These are phyloP conservation scores for Sclerotinia subarctica DNA, from an alignment of 2,329 filamentous ascomycete species.

Conservation along the genomic window DNA sequence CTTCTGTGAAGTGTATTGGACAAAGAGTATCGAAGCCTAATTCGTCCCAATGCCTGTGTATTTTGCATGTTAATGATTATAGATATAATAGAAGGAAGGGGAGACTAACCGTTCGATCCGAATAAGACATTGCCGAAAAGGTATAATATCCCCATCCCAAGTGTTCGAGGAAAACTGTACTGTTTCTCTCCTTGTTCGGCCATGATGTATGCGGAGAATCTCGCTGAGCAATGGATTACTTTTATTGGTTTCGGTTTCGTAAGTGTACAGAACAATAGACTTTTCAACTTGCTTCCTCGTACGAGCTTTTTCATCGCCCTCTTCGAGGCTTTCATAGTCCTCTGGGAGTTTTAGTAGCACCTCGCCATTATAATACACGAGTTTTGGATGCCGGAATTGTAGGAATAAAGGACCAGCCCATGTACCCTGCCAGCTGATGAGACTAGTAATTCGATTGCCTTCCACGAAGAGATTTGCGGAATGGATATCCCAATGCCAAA, in stretches of 20 bases:
- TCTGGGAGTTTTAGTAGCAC: neutral
- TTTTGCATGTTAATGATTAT: neutral
- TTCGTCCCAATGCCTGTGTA: neutral
- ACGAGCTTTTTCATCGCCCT: neutral
- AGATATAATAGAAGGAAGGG: neutral
- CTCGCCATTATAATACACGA: neutral
- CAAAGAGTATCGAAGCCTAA: neutral
- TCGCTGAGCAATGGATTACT: neutral
- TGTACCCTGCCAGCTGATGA: neutral
- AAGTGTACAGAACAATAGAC: neutral
- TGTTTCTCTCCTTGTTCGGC: too few species aligned
- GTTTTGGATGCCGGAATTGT: neutral
- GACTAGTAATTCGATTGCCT: too few species aligned
- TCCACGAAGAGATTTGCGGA: too few species aligned
- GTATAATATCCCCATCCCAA: neutral
- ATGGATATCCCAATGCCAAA: too few species aligned
- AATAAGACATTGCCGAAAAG: neutral
- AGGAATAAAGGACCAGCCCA: neutral
- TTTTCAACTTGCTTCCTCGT: too few species aligned
- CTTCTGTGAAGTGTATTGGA: neutral
- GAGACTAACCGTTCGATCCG: neutral
- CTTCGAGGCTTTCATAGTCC: neutral
- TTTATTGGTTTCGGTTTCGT: neutral
- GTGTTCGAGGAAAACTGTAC: neutral
- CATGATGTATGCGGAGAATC: neutral